A percentile compares a stretch with the other conserved stretches of the same genome.
These are phyloP conservation scores for Kurtzmaniella quercitrusa DNA, from an alignment of 1,139 yeast genomes.

Conservation along the genomic window DNA sequence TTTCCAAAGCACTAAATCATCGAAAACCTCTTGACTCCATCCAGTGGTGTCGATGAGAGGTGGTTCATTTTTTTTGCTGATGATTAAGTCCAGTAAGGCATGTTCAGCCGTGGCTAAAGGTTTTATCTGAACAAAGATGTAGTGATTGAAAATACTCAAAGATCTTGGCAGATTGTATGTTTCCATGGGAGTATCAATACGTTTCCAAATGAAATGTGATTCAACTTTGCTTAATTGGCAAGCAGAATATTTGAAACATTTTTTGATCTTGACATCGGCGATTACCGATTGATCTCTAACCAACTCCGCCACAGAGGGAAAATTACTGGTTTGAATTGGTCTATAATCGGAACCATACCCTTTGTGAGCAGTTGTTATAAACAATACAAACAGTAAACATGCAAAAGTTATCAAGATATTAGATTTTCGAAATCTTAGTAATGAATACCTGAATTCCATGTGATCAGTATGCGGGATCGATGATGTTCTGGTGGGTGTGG, in stretches of 20 bases:
- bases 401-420: not conserved
- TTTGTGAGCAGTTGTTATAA: not conserved
- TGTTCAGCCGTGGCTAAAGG: conserved; percentile 3
- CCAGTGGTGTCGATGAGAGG: conserved; percentile 3
- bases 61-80: conserved; percentile 2
- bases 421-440: not conserved
- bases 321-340: not conserved
- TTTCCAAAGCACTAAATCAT: conserved; percentile 9
- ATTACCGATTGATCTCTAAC: conserved; percentile 3
- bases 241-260: conserved; percentile 6
- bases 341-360: not conserved
- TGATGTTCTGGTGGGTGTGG: too few species aligned
- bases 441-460: not conserved
- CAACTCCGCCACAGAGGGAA: not conserved
- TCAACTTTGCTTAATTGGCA: conserved; percentile 8
- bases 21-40: conserved; percentile 6
- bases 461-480: not conserved
- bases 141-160: conserved; percentile 6
- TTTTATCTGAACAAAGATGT: conserved; percentile 3
- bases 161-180: conserved; percentile 3
- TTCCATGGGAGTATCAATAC: conserved; percentile 6
- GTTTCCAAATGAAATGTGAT: conserved; percentile 6
- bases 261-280: conserved; percentile 8
- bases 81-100: conserved; percentile 7
- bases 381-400: not conserved